Evolutionary conservation across 179 eudicot genomes (phyloP), one percentile per base, ranked within the genome.

Genomic region (Spinacia oleracea): DNA sequence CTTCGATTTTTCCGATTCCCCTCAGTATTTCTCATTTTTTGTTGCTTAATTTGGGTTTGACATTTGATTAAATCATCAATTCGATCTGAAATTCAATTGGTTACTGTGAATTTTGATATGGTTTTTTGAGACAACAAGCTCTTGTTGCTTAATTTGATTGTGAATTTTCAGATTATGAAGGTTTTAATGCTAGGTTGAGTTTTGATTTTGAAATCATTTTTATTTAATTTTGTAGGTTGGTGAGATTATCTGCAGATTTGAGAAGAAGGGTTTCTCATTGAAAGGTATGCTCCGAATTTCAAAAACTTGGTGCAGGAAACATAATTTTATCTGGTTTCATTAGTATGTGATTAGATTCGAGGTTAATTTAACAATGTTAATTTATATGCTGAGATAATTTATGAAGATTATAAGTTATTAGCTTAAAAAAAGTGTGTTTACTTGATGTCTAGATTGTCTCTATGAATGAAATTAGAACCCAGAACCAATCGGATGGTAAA

Each of bases 221-320:
- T 11, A 60, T 34, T 45, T 21, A 11, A 35, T 0, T 40, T 32
- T 56, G 55, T 82, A 91, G 98, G 89, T 94, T 82, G 97, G 98
- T 83, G 98, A 94, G 79, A 91, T 93, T 59, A 92, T 94, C 58
- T 74, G 91, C 84, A 86, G 98, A 85, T 94, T 94, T 86, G 98
- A 94, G 88, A 92, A 92, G 97, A 94, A 94, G 81, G 98, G 98
- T 51, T 94, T 94, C 87, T 59, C 89, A 38, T 81, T 94, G 84
- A 92, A 91, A 86, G 98, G 98, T 92, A 87, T 68, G 60, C 31
- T 66, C 27, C 53, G 7, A 60, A 45, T 31, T 20, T 48, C 21
- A 6, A 4, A 21, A 23, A 9, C 18, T 64, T 29, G 7, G 64
- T 18, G 23, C n/a, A 60, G 0, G 4, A 15, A 42, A 27, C 21